These are phyloP conservation scores for Dillenia suffruticosa DNA, from an alignment of 164 flowering plant genomes.

Conservation along the genomic window DNA sequence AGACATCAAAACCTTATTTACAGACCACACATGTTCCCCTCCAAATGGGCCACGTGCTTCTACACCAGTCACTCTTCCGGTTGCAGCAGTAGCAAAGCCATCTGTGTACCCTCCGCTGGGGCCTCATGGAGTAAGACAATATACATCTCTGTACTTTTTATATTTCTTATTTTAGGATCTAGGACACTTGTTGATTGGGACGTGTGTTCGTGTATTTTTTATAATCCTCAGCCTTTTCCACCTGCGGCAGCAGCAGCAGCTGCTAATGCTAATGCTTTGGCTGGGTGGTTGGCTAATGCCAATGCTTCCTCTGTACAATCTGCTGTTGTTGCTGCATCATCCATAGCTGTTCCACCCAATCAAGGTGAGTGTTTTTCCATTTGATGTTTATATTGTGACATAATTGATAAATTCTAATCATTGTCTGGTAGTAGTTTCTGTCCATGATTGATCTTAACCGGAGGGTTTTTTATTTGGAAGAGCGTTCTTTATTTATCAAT, in stretches of 20 bases:
- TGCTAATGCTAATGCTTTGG: slow-evolving; percentile 65
- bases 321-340: slow-evolving; percentile 74
- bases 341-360: slow-evolving; percentile 60
- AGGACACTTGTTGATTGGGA: background rate
- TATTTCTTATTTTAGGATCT: background rate
- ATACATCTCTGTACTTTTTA: slow-evolving; percentile 4
- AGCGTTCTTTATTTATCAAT: no score
- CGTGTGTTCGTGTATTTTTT: slow-evolving; percentile 1
- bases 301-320: slow-evolving; percentile 81
- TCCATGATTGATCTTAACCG: no score
- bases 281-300: slow-evolving; percentile 92
- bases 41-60: slow-evolving; percentile 79
- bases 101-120: slow-evolving; percentile 60
- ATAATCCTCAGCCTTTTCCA: slow-evolving; percentile 59
- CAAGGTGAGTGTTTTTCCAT: slow-evolving; percentile 44
- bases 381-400: no score
- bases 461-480: no score
- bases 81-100: slow-evolving; percentile 69
- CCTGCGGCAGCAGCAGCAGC: slow-evolving; percentile 45
- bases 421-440: no score
- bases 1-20: slow-evolving; percentile 87
- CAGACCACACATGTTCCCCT: slow-evolving; percentile 76
- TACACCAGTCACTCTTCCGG: slow-evolving; percentile 65
- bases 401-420: no score
- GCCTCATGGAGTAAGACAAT: slow-evolving; percentile 63